Base-by-base conservation (phyloP, 352 stramenopile genomes). In the Phytophthora sansomeana region DNA sequence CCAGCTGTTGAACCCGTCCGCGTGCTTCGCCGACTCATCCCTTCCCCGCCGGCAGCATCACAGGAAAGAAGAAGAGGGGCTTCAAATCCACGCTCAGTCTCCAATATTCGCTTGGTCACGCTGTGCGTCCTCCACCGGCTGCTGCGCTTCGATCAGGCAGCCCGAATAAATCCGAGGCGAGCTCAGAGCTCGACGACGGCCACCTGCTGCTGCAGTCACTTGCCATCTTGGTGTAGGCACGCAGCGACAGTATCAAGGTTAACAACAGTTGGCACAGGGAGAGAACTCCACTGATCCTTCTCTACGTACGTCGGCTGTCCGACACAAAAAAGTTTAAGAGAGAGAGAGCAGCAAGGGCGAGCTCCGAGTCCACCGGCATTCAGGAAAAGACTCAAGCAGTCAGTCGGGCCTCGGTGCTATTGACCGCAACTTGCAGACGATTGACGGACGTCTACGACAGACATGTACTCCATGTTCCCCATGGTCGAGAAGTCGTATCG, bases 401-500 rank as follows among this genome's bases (percentile, higher is more conserved):
- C 36, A 13, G 28, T 52, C 36, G 26, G 32, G 52, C 26, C 32
- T 38, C 8, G 7, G 32, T 38, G 6, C 7, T 17, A 4, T 41
- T 44, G 38, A 44, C 36, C 17, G 11, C 36, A 38, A 3, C 21
- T 24, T 24, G 21, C 11, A 26, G 21, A n/a, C 28, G 19, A 49
- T 24, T 24, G 21, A 24, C 21, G 21, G 21, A 24, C 21, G 21
- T 24, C 21, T 24, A 24, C 48, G 50, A 46, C 32, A 36, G n/a
- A n/a, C n/a, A 75, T 80, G 66, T 89, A 85, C 66, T 92, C 85
- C 44, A 91, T 96, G 81, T 94, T 94, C 75, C 84, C 83, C 53
- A 80, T 91, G 56, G 85, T 96, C 35, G 85, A 94, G 72, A 94
- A 94, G 72, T 89, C 85, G 43, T 94, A 91, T 62, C 79, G 83